Conservation (phyloP, 1,139 yeast species). For the Kodamaea plutei region DNA sequence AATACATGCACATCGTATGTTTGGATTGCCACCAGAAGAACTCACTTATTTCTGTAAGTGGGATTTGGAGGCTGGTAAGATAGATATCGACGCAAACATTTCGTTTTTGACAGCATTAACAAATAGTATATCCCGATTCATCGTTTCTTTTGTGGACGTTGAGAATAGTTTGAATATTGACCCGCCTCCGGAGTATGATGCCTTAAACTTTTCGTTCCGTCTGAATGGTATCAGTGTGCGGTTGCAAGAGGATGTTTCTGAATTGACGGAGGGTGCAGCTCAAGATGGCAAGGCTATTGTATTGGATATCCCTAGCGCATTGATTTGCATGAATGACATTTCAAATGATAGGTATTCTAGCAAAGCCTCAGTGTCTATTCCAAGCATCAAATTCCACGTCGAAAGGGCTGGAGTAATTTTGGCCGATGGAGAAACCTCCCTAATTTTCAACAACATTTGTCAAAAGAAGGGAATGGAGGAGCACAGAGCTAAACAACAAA, state of each 20-base stretch:
- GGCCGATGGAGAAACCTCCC: constrained; percentile 46
- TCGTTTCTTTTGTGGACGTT: constrained; percentile 61
- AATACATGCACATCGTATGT: constrained; percentile 85
- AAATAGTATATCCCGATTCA: constrained; percentile 45
- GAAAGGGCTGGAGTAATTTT: constrained; percentile 19
- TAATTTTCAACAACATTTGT: constrained; percentile 57
- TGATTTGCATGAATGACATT: constrained; percentile 59
- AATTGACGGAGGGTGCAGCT: constrained; percentile 15
- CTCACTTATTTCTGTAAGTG: constrained; percentile 88
- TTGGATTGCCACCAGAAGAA: constrained; percentile 86
- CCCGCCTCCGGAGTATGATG: constrained; percentile 60
- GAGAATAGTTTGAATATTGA: constrained; percentile 69
- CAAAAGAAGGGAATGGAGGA: constrained; percentile 48
- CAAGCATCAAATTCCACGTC: constrained; percentile 35
- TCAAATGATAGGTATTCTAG: constrained; percentile 64
- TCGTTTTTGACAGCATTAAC: constrained; percentile 44
- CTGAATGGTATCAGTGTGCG: constrained; percentile 27
- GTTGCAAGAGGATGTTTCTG: constrained; percentile 15
- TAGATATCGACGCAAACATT: constrained; percentile 52
- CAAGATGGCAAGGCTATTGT: constrained; percentile 11
- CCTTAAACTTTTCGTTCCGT: constrained; percentile 53
- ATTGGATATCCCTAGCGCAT: constrained; percentile 33
- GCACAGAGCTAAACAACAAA: constrained; percentile 53
- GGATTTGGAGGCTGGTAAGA: constrained; percentile 69
- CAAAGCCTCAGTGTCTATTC: constrained; percentile 48